Conservation (phyloP, 257 asterid species). For the Rhazya stricta region DNA sequence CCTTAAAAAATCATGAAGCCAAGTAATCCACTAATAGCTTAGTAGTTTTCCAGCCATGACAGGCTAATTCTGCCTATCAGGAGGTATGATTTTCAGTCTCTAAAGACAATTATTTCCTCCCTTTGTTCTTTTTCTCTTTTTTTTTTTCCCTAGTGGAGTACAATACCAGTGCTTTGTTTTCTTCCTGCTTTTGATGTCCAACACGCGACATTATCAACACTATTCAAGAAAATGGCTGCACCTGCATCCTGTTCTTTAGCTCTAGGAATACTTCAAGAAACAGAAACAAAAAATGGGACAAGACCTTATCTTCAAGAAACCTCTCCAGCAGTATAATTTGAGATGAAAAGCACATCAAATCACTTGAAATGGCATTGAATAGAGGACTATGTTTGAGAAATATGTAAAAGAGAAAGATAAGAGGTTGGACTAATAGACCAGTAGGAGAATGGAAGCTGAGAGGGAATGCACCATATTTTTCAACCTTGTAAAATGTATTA, state of each 20-base stretch:
- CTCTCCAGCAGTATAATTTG: not conserved
- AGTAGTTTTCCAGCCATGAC: not conserved
- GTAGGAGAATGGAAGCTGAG: constrained; percentile 10
- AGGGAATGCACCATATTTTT: constrained; percentile 9
- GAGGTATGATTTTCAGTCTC: not conserved
- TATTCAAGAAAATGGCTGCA: not conserved
- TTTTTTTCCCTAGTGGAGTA: not conserved
- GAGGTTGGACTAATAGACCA: not conserved
- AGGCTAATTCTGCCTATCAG: not conserved
- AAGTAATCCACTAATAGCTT: constrained; percentile 8
- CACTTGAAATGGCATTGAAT: not conserved
- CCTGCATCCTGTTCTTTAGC: not conserved
- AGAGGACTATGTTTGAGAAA: not conserved
- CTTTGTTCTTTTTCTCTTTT: not conserved
- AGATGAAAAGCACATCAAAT: not conserved
- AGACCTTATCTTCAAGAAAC: no score
- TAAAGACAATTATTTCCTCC: no score
- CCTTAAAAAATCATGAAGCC: not conserved
- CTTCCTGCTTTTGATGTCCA: not conserved
- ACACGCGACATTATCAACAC: not conserved
- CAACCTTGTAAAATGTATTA: not conserved
- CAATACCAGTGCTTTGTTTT: not conserved
- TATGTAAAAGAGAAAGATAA: not conserved
- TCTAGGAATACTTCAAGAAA: not conserved
- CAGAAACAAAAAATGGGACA: not conserved